These are phyloP conservation scores for Iberis amara DNA, from an alignment of 441 rosid species.

Conservation along the genomic window DNA sequence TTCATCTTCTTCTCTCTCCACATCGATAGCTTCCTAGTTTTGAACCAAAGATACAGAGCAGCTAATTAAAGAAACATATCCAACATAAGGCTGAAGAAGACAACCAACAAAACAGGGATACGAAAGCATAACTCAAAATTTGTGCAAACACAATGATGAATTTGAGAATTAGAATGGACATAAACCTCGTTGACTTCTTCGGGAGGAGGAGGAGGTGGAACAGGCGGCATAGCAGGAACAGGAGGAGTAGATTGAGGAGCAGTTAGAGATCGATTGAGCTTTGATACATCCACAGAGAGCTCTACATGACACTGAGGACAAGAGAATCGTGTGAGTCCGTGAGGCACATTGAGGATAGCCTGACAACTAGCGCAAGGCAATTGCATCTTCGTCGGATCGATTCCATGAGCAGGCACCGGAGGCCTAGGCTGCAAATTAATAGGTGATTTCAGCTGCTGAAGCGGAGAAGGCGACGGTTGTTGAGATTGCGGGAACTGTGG, in stretches of 20 bases:
- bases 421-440: conserved; percentile 29
- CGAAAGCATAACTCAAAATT: background rate
- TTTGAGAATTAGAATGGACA: background rate
- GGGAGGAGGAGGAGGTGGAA: conserved; percentile 42
- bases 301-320: conserved; percentile 89
- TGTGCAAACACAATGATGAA: background rate
- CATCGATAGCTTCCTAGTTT: conserved; percentile 88
- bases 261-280: conserved; percentile 48
- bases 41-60: conserved; percentile 15
- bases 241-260: conserved; percentile 35
- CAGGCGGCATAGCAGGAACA: conserved; percentile 31
- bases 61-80: conserved; percentile 21
- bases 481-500: conserved; percentile 28
- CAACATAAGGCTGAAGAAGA: conserved; percentile 4
- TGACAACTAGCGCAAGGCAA: conserved; percentile 91
- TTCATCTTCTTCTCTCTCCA: conserved; percentile 98
- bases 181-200: conserved; percentile 94
- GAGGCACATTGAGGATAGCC: conserved; percentile 93
- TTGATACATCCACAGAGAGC: conserved; percentile 77
- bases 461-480: conserved; percentile 27
- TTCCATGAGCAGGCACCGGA: conserved; percentile 80
- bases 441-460: conserved; percentile 29
- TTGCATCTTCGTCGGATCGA: conserved; percentile 98
- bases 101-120: too few species aligned
- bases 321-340: conserved; percentile 70